Evolutionary conservation across 441 rosid species (phyloP).

Genomic region (Corymbia citriodora): DNA sequence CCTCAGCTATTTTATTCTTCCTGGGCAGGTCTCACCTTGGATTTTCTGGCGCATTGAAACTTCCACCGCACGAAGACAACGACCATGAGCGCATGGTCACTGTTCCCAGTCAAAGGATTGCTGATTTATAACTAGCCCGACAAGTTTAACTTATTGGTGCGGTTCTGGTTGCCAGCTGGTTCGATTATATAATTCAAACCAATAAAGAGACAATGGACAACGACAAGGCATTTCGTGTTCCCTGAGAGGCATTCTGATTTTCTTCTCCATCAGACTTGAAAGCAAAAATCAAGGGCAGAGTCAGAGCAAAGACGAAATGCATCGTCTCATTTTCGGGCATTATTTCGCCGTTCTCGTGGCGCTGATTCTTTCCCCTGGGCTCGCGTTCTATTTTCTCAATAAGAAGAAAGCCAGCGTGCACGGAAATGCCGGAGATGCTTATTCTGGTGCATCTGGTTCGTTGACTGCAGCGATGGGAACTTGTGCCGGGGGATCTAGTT

Average conservation of each 20-base stretch:
- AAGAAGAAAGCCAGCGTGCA: not conserved
- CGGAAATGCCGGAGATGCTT: not conserved
- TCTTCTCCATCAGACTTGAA: not conserved
- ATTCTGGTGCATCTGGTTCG: fast-evolving
- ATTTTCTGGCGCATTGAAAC: too few species aligned
- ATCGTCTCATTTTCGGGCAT: not conserved
- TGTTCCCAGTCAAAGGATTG: too few species aligned
- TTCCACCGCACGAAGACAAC: too few species aligned
- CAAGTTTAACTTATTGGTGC: too few species aligned
- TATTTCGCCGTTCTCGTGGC: not conserved
- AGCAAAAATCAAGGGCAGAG: fast-evolving
- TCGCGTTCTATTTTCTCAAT: not conserved
- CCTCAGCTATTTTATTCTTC: too few species aligned
- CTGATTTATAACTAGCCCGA: too few species aligned
- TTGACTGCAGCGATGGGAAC: fast-evolving
- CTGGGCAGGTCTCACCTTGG: too few species aligned
- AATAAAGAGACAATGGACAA: too few species aligned
- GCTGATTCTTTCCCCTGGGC: fast-evolving
- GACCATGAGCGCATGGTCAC: too few species aligned
- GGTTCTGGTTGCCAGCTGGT: too few species aligned
- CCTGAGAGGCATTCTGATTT: not conserved
- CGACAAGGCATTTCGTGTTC: not conserved
- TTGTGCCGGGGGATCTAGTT: not conserved
- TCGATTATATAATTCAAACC: too few species aligned
- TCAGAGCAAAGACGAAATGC: not conserved